phyloP scores from a whole-genome alignment of 2,329 filamentous ascomycete genomes.

The Akanthomyces uredinophilus region DNA sequence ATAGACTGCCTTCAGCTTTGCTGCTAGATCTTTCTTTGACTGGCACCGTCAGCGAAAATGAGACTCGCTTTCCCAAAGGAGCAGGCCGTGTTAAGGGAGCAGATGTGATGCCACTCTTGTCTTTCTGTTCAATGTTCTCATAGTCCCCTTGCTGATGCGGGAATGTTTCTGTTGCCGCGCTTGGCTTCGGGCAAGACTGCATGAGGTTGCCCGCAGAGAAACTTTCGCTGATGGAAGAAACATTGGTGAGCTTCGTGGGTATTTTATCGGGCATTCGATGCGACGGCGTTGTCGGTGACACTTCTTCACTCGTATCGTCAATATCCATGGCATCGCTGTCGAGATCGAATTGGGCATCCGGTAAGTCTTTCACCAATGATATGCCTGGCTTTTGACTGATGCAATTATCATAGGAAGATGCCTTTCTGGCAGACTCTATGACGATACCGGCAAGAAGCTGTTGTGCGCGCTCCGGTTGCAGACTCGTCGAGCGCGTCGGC shows the following conservation, averaged over 20 bases:
- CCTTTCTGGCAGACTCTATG: not conserved
- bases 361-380: not conserved
- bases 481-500: not conserved
- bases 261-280: not conserved
- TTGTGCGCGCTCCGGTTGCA: not conserved
- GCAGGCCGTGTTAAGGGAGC: not conserved
- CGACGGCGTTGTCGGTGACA: not conserved
- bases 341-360: not conserved
- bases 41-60: not conserved
- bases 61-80: not conserved
- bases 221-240: not conserved
- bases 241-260: no score
- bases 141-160: not conserved
- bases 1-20: constrained; percentile 1
- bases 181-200: not conserved
- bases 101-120: not conserved
- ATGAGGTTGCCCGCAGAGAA: not conserved
- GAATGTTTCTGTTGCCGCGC: not conserved
- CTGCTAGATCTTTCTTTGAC: not conserved
- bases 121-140: not conserved
- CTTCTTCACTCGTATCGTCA: not conserved
- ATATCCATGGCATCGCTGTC: constrained; percentile 11
- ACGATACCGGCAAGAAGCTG: not conserved
- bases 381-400: not conserved
- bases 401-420: no score